Evolutionary conservation across 306 rosid genomes (phyloP).

Genomic region (Castanea crenata): DNA sequence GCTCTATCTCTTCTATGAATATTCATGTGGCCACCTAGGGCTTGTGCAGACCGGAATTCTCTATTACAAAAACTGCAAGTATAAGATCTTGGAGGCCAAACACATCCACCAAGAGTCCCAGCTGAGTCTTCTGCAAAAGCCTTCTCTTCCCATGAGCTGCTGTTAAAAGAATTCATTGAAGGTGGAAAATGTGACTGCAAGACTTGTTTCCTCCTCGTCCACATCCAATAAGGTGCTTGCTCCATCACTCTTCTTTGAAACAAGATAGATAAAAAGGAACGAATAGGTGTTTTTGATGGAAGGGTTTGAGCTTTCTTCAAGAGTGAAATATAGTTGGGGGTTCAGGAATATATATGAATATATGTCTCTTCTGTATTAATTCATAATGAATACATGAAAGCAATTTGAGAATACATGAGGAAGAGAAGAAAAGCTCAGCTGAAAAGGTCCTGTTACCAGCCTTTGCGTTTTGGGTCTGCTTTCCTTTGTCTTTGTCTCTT

Average conservation of each 20-base stretch:
- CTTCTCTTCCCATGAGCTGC: constrained; percentile 70
- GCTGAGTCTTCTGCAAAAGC: constrained; percentile 82
- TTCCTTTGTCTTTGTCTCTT: constrained; percentile 51
- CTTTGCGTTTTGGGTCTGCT: constrained; percentile 21
- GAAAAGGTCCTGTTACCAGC: constrained; percentile 27
- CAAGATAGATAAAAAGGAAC: constrained; percentile 1
- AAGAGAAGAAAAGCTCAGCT: constrained; percentile 34
- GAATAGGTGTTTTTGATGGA: constrained; percentile 2
- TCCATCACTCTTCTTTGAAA: constrained; percentile 31
- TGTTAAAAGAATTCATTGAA: constrained; percentile 19
- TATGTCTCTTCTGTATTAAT: background rate
- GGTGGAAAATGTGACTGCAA: constrained; percentile 33
- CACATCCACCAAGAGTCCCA: constrained; percentile 49
- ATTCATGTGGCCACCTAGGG: constrained; percentile 98
- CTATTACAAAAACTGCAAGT: constrained; percentile 75
- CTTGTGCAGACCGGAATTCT: constrained; percentile 94
- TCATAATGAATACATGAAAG: constrained; percentile 26
- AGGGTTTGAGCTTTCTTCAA: constrained; percentile 2
- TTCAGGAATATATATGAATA: constrained; percentile 14
- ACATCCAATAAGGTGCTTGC: constrained; percentile 34
- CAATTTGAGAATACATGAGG: constrained; percentile 37
- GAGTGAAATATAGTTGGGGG: constrained; percentile 6
- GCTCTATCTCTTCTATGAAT: constrained; percentile 91
- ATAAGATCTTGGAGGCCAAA: constrained; percentile 94
- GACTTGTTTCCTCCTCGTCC: constrained; percentile 47